Evolutionary conservation across 805 yeast genomes (phyloP).

Genomic region (Candida sanyiensis): DNA sequence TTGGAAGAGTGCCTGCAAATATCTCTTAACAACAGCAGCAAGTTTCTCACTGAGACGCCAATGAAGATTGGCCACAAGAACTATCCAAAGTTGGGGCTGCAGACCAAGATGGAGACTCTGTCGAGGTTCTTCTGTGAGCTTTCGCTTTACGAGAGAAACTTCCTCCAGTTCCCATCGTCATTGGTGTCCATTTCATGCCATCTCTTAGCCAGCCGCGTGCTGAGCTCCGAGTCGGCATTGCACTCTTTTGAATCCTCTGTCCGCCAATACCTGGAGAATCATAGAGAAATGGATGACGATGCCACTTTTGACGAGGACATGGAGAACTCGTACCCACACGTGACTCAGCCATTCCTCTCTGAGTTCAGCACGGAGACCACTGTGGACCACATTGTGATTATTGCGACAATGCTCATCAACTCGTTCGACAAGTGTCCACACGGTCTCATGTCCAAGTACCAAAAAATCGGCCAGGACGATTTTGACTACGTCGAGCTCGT

Average conservation of each 20-base stretch:
- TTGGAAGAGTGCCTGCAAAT: conserved; percentile 26
- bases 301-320: conserved; percentile 23
- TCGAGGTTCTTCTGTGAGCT: conserved; percentile 51
- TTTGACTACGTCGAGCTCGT: conserved; percentile 6
- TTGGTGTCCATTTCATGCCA: conserved; percentile 45
- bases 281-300: conserved; percentile 20
- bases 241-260: conserved; percentile 19
- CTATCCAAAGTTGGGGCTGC: conserved; percentile 12
- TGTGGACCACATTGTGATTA: conserved; percentile 13
- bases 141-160: conserved; percentile 44
- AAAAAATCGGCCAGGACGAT: conserved; percentile 2
- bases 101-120: conserved; percentile 21
- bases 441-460: conserved; percentile 22
- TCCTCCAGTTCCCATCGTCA: conserved; percentile 40
- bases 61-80: conserved; percentile 15
- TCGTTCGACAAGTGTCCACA: conserved; percentile 19
- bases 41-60: conserved; percentile 18
- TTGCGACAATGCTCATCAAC: conserved; percentile 15
- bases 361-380: conserved; percentile 19
- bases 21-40: conserved; percentile 12
- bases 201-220: conserved; percentile 45
- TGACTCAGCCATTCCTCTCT: conserved; percentile 22
- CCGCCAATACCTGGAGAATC: conserved; percentile 6
- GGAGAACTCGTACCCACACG: conserved; percentile 23
- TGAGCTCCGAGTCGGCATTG: conserved; percentile 28